A percentile compares a stretch with the other conserved stretches of the same genome.
phyloP scores from a whole-genome alignment of 306 rosid species.

The Malus fusca region DNA sequence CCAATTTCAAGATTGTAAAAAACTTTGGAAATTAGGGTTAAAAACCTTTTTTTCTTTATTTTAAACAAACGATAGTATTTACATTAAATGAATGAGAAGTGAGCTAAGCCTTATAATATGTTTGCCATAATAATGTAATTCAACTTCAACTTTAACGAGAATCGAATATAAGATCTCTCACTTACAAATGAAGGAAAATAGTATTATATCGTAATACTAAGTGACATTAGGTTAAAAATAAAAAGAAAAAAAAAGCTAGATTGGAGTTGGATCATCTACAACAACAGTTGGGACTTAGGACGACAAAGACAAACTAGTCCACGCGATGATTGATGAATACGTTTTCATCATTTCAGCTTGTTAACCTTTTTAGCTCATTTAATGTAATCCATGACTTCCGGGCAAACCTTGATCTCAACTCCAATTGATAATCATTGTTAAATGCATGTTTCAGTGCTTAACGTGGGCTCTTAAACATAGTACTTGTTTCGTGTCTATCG shows the following conservation, averaged over 20 bases:
- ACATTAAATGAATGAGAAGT: fast-evolving
- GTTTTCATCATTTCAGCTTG: neutral
- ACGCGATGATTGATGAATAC: neutral
- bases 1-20: neutral
- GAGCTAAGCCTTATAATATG: too few species aligned
- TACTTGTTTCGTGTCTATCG: too few species aligned
- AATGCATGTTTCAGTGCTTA: neutral
- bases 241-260: neutral
- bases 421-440: neutral
- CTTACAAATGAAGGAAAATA: too few species aligned
- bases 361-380: neutral
- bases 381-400: neutral
- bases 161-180: fast-evolving
- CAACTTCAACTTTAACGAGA: too few species aligned
- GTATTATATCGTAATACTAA: fast-evolving
- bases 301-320: neutral
- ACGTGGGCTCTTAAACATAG: neutral
- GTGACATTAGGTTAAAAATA: too few species aligned
- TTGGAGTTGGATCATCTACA: constrained; percentile 1
- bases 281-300: neutral
- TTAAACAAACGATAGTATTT: too few species aligned
- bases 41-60: too few species aligned
- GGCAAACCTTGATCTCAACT: neutral
- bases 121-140: too few species aligned
- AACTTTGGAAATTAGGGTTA: neutral